These are phyloP conservation scores for Podila epicladia DNA, from an alignment of 192 early-diverging fungal species.

Conservation along the genomic window DNA sequence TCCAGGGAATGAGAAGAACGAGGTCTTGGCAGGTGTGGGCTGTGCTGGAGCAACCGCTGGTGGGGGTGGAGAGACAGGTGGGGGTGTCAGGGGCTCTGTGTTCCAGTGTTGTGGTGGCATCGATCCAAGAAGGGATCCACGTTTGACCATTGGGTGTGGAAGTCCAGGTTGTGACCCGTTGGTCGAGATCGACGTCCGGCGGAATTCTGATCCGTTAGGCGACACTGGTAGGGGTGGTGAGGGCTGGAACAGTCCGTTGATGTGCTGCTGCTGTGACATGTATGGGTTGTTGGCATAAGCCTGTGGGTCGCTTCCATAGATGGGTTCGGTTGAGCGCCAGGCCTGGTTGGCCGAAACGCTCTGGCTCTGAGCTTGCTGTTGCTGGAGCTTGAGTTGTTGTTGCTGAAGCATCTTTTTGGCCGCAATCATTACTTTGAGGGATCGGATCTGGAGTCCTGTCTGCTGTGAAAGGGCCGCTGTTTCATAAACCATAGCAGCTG, in stretches of 20 bases:
- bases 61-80: conserved; percentile 34
- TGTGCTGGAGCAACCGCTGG: conserved; percentile 11
- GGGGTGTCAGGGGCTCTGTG: conserved; percentile 43
- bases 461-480: conserved; percentile 73
- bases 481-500: conserved; percentile 74
- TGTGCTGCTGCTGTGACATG: conserved; percentile 27
- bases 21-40: conserved; percentile 17
- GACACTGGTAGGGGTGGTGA: conserved; percentile 35
- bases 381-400: conserved; percentile 54
- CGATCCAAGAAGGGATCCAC: conserved; percentile 11
- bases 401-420: conserved; percentile 67
- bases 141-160: conserved; percentile 23
- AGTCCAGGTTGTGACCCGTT: conserved; percentile 14
- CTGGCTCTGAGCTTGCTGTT: conserved; percentile 43
- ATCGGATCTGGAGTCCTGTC: conserved; percentile 69
- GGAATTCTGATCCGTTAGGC: conserved; percentile 25
- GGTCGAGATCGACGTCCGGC: conserved; percentile 14
- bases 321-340: conserved; percentile 6
- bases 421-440: conserved; percentile 62
- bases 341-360: conserved; percentile 11
- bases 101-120: conserved; percentile 42
- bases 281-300: conserved; percentile 1
- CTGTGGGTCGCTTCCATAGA: not conserved
- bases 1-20: conserved; percentile 42
- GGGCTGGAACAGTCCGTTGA: conserved; percentile 43